Percentiles rank a stretch among this genome's conserved stretches.
phyloP scores from a whole-genome alignment of 345 rosid species.

The Salix viminalis region DNA sequence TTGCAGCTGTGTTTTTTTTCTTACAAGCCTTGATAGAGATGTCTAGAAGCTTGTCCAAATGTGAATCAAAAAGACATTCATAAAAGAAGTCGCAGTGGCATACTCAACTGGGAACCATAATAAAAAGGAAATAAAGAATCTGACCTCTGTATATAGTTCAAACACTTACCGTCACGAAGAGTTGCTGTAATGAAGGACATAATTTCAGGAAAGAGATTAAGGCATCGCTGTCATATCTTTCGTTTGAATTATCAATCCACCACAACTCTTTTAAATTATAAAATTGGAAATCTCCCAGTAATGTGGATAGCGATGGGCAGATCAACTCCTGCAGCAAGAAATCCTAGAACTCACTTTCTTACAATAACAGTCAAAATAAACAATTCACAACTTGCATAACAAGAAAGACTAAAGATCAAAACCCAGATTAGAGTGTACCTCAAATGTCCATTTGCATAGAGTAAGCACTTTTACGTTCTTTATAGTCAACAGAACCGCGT shows the following conservation, averaged over 20 bases:
- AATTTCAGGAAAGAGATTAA: conserved; percentile 47
- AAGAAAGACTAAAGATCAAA: background rate
- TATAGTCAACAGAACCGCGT: conserved; percentile 41
- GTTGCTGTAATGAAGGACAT: conserved; percentile 48
- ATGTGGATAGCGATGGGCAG: conserved; percentile 37
- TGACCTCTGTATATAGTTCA: background rate
- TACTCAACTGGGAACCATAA: too few relatives aligned
- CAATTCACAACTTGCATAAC: background rate
- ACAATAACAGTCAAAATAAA: background rate
- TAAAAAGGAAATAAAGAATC: too few relatives aligned
- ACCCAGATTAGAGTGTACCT: conserved; percentile 31
- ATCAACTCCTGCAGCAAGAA: conserved; percentile 40
- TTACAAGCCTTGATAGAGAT: too few relatives aligned
- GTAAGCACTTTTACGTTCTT: conserved; percentile 54
- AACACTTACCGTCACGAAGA: conserved; percentile 48
- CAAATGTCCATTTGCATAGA: conserved; percentile 53
- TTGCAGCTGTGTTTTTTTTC: too few relatives aligned
- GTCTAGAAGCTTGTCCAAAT: too few relatives aligned
- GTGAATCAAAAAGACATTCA: too few relatives aligned
- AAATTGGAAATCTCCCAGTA: conserved; percentile 43
- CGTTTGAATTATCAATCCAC: conserved; percentile 50
- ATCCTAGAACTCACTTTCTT: background rate
- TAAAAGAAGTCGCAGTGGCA: too few relatives aligned
- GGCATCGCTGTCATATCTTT: conserved; percentile 28
- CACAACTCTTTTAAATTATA: conserved; percentile 48